Evolutionary conservation across 345 rosid genomes (phyloP).

Genomic region (Alliaria petiolata): DNA sequence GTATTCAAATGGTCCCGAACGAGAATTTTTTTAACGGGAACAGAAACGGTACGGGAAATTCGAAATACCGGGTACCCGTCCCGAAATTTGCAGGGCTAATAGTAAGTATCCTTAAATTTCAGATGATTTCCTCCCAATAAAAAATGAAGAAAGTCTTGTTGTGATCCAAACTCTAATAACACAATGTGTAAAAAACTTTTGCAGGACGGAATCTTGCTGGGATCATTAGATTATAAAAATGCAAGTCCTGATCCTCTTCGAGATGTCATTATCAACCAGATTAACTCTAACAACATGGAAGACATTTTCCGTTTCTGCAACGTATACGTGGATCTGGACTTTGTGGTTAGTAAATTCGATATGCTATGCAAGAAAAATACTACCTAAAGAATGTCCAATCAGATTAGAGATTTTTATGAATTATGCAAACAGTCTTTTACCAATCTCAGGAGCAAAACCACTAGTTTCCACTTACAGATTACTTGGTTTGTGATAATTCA

Average conservation of each 20-base stretch:
- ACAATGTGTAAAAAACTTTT: not conserved
- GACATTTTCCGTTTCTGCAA: conserved; percentile 82
- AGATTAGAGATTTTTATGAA: not conserved
- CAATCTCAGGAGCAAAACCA: not conserved
- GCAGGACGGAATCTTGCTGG: conserved; percentile 78
- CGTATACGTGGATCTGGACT: conserved; percentile 67
- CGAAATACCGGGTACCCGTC: too few species aligned
- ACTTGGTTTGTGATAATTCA: not conserved
- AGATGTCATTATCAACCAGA: conserved; percentile 57
- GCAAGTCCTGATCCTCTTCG: conserved; percentile 88
- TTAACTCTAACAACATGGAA: conserved; percentile 64
- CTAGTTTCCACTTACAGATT: not conserved
- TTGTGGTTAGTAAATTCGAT: conserved; percentile 57
- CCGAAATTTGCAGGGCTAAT: too few species aligned
- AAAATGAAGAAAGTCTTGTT: too few species aligned
- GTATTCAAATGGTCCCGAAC: too few species aligned
- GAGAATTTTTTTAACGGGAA: too few species aligned
- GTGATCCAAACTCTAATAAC: not conserved
- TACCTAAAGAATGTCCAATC: not conserved
- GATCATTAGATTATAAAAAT: conserved; percentile 57
- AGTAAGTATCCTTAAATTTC: too few species aligned
- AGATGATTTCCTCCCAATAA: not conserved
- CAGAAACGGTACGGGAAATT: too few species aligned
- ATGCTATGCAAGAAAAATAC: not conserved
- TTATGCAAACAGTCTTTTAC: not conserved